Base-by-base conservation (phyloP, 306 rosid species). In the Datisca glomerata region DNA sequence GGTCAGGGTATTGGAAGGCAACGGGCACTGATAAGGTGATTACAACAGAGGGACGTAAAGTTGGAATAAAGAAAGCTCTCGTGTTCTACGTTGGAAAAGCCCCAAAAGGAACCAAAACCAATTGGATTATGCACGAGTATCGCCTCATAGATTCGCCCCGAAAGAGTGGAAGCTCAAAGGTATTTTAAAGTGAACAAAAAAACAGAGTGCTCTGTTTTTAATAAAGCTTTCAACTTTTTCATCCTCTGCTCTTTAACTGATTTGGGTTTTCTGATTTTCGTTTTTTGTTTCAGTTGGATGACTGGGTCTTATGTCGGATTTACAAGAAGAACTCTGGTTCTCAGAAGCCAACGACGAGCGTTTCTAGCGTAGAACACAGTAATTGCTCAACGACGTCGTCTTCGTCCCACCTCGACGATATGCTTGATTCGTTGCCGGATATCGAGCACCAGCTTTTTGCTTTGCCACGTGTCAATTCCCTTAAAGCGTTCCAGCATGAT, bases 81-180 rank as follows among this genome's bases (percentile, higher is more conserved):
- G 95, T 85, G 41, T 85, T 85, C 61, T 85, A 85, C 33, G 21
- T 85, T 20, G 95, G 95, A 0, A 85, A 85, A 71, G 95, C 95
- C 14, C 95, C 95, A 2, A 85, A 85, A 22, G 95, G 95, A 4
- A 73, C 73, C 36, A 85, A 85, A 57, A 85, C 95, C 6, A 85
- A 80, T 39, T 85, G 95, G 95, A 85, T 85, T 31, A 85, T 85
- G 95, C 95, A 85, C 31, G 95, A 85, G 56, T 85, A 85, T 60
- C 95, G 95, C 49, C 79, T 85, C 11, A 21, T 80, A 2, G 84
- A 80, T 2, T 46, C 69, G 19, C 39, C 87, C 0, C 25, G 92
- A 3, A 79, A 69, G 48, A 63, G 47, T 47, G 85, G 93, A 12
- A 75, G 80, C 67, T 3, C 93, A 5, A 85, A 41, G 71, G 95